Evolutionary conservation across 352 stramenopile species (phyloP).

Genomic region (Elongisporangium anandrum): DNA sequence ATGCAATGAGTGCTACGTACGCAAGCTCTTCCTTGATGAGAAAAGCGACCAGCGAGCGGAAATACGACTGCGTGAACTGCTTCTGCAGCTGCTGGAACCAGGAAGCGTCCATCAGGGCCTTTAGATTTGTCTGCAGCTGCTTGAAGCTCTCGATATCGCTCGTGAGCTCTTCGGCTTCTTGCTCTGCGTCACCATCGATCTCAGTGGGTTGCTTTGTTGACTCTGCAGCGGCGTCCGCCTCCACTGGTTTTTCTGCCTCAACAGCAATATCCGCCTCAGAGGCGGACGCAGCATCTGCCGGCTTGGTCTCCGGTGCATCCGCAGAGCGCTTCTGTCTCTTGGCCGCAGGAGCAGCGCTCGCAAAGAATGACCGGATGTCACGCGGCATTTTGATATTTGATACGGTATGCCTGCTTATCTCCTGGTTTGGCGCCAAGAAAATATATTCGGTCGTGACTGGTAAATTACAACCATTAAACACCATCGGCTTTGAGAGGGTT

Average conservation of each 20-base stretch:
- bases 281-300: background rate
- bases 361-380: conserved; percentile 70
- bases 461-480: background rate
- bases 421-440: conserved; percentile 2
- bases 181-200: conserved; percentile 1
- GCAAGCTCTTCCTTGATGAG: conserved; percentile 35
- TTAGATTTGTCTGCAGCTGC: conserved; percentile 28
- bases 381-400: conserved; percentile 8
- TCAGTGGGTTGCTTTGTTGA: background rate
- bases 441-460: background rate
- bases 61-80: conserved; percentile 44
- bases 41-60: conserved; percentile 39
- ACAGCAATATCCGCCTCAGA: background rate
- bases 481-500: too few species aligned
- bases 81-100: conserved; percentile 55
- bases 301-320: conserved; percentile 3
- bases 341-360: conserved; percentile 13
- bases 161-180: conserved; percentile 15
- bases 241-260: background rate
- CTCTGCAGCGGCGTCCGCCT: background rate
- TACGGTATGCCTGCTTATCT: conserved; percentile 5
- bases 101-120: conserved; percentile 41
- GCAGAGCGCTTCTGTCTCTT: conserved; percentile 14
- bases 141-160: conserved; percentile 22
- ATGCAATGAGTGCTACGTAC: conserved; percentile 5